Conservation (phyloP, 176 grass and related monocot species). For the Rhynchospora breviuscula region DNA sequence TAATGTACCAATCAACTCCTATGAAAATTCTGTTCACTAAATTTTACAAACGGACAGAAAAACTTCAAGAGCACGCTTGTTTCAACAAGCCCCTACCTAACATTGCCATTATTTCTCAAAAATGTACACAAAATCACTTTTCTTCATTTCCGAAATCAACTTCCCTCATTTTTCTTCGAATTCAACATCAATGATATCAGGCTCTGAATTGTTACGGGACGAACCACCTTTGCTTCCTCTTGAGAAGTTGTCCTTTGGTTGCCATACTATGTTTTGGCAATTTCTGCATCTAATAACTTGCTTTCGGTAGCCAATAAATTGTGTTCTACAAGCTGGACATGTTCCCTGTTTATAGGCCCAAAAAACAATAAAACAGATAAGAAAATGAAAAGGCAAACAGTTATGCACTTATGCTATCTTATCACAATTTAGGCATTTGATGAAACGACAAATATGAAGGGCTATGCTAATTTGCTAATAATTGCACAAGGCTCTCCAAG, state of each 20-base stretch:
- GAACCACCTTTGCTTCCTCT: constrained; percentile 35
- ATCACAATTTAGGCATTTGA: neutral
- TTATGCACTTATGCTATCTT: neutral
- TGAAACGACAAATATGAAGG: neutral
- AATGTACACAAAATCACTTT: constrained; percentile 9
- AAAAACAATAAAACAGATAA: neutral
- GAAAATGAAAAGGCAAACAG: neutral
- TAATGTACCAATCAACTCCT: neutral
- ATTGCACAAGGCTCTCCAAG: neutral
- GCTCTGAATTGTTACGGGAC: constrained; percentile 38
- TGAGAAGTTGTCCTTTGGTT: constrained; percentile 53
- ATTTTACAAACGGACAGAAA: neutral
- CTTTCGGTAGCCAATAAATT: constrained; percentile 67
- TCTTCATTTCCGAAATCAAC: neutral
- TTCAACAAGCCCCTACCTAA: neutral
- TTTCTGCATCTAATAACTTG: constrained; percentile 80
- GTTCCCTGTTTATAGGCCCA: constrained; percentile 45
- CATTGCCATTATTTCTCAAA: neutral
- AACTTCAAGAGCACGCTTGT: neutral
- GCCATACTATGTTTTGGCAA: constrained; percentile 93
- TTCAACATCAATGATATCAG: constrained; percentile 88
- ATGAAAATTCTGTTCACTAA: constrained; percentile 10
- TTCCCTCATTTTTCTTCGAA: constrained; percentile 71
- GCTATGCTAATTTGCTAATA: constrained; percentile 5
- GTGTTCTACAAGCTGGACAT: constrained; percentile 77